Base-by-base conservation (phyloP, 2,329 filamentous ascomycete genomes). In the Calonectria pseudoreteaudii region DNA sequence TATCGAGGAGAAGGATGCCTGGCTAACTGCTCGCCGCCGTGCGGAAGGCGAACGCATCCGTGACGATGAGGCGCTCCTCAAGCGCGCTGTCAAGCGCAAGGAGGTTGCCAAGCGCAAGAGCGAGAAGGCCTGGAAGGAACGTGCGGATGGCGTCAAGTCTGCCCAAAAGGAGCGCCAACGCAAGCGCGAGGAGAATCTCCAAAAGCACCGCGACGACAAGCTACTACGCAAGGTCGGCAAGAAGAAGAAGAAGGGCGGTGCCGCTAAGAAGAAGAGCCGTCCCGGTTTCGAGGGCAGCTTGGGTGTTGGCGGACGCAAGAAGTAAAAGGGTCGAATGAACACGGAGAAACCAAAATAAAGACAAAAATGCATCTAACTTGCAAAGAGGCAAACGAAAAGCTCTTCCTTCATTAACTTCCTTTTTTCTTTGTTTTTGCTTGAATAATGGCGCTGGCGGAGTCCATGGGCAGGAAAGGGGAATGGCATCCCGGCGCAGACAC, bases 21-120 rank as follows among this genome's bases (percentile, higher is more conserved):
- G 97, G 97, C 88, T 98, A 73, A 96, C 94, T 62, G 97, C 97
- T 3, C 94, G 96, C 85, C 95, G 95, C 85, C 92, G 94, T 30
- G 95, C 94, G 1, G 94, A 98, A 83, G 97, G 97, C 64, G 96
- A 98, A 82, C 94, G 95, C 82, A 93, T 98, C 41, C 92, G 92
- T 74, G 95, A 98, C 81, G 95, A 98, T 83, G 95, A 95, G 76
- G 92, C 91, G 58, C 86, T 98, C 71, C 89, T 99, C 34, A 98
- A 98, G 89, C 98, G 98, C 89, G 94, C 96, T 0, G 88, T 98
- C 78, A 98, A 98, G 90, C 93, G 96, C 78, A 97, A 98, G 87
- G 95, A 98, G 81, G 92, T 93, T 78, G 88, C 91, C 67, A 98
- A 98, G 91, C 93, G 93, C 86, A 98, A 97, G 91, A 97, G 94